A percentile compares a stretch with the other conserved stretches of the same genome.
These are phyloP conservation scores for Prunus kanzakura DNA, from an alignment of 306 rosid genomes.

Conservation along the genomic window DNA sequence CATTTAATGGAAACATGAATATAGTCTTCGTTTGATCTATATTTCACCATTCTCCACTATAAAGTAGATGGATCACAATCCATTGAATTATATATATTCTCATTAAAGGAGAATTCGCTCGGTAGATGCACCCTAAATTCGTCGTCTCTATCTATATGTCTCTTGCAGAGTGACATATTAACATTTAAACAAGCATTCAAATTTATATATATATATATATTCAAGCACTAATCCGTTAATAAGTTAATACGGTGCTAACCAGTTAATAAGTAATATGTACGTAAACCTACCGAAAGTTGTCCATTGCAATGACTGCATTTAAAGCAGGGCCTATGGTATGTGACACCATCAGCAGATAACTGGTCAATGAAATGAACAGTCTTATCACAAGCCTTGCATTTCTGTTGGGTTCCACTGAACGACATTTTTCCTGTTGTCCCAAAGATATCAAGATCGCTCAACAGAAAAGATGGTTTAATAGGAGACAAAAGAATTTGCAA, in stretches of 20 bases:
- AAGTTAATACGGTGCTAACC: no score
- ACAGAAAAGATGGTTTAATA: neutral
- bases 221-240: no score
- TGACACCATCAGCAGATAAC: constrained; percentile 52
- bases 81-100: no score
- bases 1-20: neutral
- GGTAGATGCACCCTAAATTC: neutral
- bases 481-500: neutral
- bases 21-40: neutral
- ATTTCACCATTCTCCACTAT: no score
- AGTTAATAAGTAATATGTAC: neutral
- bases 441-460: neutral
- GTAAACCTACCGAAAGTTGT: constrained; percentile 43
- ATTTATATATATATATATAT: no score
- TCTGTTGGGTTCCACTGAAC: constrained; percentile 77
- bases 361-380: constrained; percentile 60
- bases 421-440: constrained; percentile 36
- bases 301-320: constrained; percentile 73
- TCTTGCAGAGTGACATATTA: no score
- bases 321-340: constrained; percentile 66
- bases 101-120: no score
- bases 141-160: neutral
- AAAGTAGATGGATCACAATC: no score
- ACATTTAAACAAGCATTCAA: neutral
- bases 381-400: constrained; percentile 76